A percentile compares a stretch with the other conserved stretches of the same genome.
These are phyloP conservation scores for Pilasporangium apinafurcum DNA, from an alignment of 352 stramenopile species.

Conservation along the genomic window DNA sequence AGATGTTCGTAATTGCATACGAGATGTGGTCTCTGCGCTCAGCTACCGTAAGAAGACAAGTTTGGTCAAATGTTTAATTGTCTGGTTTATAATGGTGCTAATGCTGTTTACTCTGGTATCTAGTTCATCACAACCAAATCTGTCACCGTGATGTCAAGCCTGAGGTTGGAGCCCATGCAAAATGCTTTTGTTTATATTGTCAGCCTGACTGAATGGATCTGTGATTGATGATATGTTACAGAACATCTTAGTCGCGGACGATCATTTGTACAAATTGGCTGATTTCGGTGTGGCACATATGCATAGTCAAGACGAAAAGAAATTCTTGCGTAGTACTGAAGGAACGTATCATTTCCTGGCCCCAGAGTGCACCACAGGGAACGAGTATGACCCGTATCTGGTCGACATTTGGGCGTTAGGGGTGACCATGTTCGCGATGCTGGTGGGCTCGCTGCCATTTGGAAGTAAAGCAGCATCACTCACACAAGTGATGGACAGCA, in stretches of 20 bases:
- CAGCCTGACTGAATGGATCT: neutral
- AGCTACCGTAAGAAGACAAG: conserved; percentile 49
- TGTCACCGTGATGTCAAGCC: conserved; percentile 85
- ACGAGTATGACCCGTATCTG: conserved; percentile 67
- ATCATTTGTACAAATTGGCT: conserved; percentile 60
- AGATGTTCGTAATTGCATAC: conserved; percentile 53
- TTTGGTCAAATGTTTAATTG: neutral
- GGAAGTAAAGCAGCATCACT: conserved; percentile 40
- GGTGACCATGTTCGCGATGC: conserved; percentile 70
- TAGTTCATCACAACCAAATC: conserved; percentile 75
- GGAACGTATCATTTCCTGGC: conserved; percentile 86
- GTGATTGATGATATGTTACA: neutral
- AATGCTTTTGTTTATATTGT: neutral
- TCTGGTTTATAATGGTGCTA: neutral
- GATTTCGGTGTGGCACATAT: conserved; percentile 81
- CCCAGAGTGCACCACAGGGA: conserved; percentile 71
- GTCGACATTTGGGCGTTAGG: conserved; percentile 84
- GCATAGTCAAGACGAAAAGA: conserved; percentile 28
- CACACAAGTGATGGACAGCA: conserved; percentile 66
- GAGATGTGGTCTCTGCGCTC: conserved; percentile 68
- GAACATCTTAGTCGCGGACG: conserved; percentile 62
- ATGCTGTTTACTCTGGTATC: neutral
- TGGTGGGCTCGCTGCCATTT: conserved; percentile 68
- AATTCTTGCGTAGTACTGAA: conserved; percentile 64
- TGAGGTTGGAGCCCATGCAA: conserved; percentile 10